Base-by-base conservation (phyloP, 2,329 filamentous ascomycete genomes). In the Mycosphaerelloides madeirae region DNA sequence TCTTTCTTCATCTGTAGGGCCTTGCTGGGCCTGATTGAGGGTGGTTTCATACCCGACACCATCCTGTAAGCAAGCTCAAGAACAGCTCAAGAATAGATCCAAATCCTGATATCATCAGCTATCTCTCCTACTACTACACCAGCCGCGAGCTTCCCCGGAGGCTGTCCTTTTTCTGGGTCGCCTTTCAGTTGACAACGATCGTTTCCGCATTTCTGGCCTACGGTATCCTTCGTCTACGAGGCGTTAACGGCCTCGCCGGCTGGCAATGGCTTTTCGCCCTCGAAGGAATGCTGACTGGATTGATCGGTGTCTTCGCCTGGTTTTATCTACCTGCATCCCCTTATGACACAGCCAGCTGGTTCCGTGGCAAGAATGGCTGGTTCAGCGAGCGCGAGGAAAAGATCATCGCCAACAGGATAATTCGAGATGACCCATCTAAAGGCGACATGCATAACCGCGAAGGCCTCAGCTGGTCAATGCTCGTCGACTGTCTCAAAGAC, bases 51-150 rank as follows among this genome's bases (percentile, higher is more conserved):
- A 38, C 78, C 79, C 0, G 79, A 81, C 47, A 78, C 79, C 16
- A 76, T 85, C 9, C 22, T 41, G 25, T 33, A 16, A 33, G 31
- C 31, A 33, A n/a, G 6, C 9, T n/a, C n/a, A n/a, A n/a, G n/a
- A n/a, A n/a, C n/a, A n/a, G n/a, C n/a, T n/a, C n/a, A n/a, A n/a
- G n/a, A n/a, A n/a, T n/a, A n/a, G n/a, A n/a, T n/a, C n/a, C 22
- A 25, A 25, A 6, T 9, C 6, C 22, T 25, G 9, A 33, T 6
- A 14, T 33, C 5, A 41, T 31, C 13, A 68, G 85, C 0, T 88
- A 83, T 64, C 70, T 87, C 4, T 82, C 79, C 3, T 89, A 89
- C 63, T 90, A 84, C 65, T 90, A 88, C 67, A 88, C 79, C 35
- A 79, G 79, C 0, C 74, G 74, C 41, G 85, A 89, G 60, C 69